Conservation (phyloP, 306 rosid genomes). For the Abrus pulchellus region DNA sequence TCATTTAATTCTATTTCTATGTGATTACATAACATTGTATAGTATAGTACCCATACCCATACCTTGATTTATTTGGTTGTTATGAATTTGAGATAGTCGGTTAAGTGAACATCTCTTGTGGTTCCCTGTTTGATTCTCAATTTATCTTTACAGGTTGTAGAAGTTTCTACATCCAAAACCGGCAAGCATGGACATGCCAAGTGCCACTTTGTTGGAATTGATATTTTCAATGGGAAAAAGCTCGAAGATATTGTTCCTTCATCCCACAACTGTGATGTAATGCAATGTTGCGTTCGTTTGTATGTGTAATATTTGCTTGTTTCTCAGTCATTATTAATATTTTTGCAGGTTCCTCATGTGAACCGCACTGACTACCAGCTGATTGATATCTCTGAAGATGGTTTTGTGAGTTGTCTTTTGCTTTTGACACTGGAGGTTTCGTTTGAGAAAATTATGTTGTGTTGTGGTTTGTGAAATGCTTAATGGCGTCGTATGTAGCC, state of each 20-base stretch:
- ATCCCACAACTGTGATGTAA: conserved; percentile 81
- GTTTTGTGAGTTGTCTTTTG: conserved; percentile 65
- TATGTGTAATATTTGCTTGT: neutral
- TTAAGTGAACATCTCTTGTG: conserved; percentile 3
- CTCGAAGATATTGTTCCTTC: conserved; percentile 85
- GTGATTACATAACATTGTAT: neutral
- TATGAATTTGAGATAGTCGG: neutral
- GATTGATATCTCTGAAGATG: conserved; percentile 82
- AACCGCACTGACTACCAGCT: conserved; percentile 78
- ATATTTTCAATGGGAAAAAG: conserved; percentile 77
- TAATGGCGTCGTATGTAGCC: no score
- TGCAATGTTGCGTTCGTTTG: neutral
- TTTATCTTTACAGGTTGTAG: conserved; percentile 38
- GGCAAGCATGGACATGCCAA: conserved; percentile 86
- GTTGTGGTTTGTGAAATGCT: no score
- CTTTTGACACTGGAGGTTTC: neutral
- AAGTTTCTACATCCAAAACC: conserved; percentile 78
- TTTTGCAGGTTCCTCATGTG: conserved; percentile 77
- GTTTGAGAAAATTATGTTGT: neutral
- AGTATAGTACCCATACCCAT: neutral
- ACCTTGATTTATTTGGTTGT: neutral
- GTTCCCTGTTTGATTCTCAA: neutral
- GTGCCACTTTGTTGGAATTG: conserved; percentile 82
- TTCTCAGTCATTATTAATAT: neutral
- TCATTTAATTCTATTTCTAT: neutral